These are phyloP conservation scores for Emergomyces pasteurianus DNA, from an alignment of 2,329 filamentous ascomycete genomes.

Conservation along the genomic window DNA sequence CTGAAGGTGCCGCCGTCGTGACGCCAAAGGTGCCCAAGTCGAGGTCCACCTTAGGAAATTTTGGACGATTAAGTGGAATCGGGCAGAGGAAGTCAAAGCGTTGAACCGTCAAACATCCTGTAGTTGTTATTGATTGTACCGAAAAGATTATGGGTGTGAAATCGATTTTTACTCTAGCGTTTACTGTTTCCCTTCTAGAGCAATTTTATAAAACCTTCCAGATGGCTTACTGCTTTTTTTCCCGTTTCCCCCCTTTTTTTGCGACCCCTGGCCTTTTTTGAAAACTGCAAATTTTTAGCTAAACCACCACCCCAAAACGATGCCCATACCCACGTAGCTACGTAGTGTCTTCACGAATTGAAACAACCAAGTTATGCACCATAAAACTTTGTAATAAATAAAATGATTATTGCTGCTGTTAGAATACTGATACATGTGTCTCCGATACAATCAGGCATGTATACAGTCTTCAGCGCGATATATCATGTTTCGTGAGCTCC, in stretches of 20 bases:
- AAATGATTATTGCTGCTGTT: background rate
- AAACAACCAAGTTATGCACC: background rate
- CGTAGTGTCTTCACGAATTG: background rate
- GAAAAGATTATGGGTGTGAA: background rate
- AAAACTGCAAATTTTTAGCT: background rate
- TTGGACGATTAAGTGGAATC: conserved; percentile 60
- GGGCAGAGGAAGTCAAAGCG: conserved; percentile 46
- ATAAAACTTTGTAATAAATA: background rate
- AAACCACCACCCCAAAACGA: background rate
- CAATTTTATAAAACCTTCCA: background rate
- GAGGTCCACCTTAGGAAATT: conserved; percentile 53
- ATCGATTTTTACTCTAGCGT: background rate
- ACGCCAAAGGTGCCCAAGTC: conserved; percentile 37
- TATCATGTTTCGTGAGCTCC: too few relatives aligned
- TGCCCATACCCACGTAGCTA: background rate
- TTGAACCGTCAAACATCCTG: conserved; percentile 11
- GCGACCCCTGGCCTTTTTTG: background rate
- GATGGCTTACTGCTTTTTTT: background rate
- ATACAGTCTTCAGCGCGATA: too few relatives aligned
- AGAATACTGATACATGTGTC: too few relatives aligned
- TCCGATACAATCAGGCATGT: too few relatives aligned
- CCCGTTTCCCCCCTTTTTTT: background rate
- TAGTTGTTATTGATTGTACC: background rate
- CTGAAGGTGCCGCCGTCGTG: conserved; percentile 19
- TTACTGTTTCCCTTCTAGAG: background rate